Evolutionary conservation across 140 eudicot species (phyloP).

Genomic region (Eryngium alpinum): DNA sequence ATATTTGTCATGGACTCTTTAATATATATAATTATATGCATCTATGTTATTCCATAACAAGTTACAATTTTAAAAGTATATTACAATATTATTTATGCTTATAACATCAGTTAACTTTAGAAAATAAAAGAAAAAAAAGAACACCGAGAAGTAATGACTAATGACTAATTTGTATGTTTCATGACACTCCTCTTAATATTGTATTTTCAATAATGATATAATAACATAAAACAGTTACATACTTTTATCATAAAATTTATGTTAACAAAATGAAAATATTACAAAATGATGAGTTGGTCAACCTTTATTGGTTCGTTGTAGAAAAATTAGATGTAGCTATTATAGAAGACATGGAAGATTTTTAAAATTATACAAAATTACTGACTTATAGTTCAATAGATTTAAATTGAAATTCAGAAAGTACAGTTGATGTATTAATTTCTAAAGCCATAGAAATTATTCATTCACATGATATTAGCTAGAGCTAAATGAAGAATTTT

Average conservation of each 20-base stretch:
- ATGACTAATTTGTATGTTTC: not conserved
- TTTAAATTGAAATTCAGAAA: not conserved
- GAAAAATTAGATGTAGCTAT: conserved; percentile 1
- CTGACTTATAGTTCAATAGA: no score
- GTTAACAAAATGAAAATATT: not conserved
- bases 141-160: not conserved
- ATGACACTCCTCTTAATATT: not conserved
- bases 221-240: not conserved
- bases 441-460: not conserved
- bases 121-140: not conserved
- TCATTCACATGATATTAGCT: not conserved
- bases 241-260: not conserved
- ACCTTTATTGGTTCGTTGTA: not conserved
- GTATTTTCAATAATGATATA: not conserved
- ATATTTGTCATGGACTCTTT: no score
- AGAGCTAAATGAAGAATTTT: not conserved
- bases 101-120: no score
- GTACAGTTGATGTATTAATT: not conserved
- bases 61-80: no score
- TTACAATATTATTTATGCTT: no score
- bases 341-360: not conserved
- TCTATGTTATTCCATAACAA: no score
- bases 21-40: no score
- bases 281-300: not conserved
- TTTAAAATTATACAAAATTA: not conserved